phyloP scores from a whole-genome alignment of 2,329 filamentous ascomycete species.

The Penicillium sp. region DNA sequence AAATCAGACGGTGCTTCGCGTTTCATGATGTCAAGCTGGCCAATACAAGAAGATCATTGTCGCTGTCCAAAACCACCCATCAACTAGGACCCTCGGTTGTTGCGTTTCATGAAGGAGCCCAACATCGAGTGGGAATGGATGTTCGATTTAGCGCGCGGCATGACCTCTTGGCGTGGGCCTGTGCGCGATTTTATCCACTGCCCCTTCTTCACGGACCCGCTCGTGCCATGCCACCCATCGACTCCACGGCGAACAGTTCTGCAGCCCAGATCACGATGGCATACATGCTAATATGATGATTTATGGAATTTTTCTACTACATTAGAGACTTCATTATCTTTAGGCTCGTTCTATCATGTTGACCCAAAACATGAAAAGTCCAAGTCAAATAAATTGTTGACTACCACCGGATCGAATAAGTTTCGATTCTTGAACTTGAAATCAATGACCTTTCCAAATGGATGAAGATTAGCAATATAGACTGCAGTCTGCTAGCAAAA shows the following conservation, averaged over 20 bases:
- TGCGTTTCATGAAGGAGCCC: not conserved
- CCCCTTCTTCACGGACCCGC: not conserved
- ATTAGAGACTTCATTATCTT: too few relatives aligned
- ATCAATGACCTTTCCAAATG: too few relatives aligned
- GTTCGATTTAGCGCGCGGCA: not conserved
- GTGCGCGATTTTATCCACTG: not conserved
- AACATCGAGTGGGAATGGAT: not conserved
- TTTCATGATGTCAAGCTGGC: slow-evolving; percentile 1
- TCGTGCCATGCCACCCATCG: not conserved
- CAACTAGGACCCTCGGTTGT: not conserved
- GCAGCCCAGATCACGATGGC: not conserved
- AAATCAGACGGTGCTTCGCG: not conserved
- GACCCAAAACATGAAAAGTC: too few relatives aligned
- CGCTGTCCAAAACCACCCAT: not conserved
- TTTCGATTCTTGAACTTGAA: not conserved
- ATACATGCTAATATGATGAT: not conserved
- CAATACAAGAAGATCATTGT: not conserved
- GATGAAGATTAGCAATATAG: too few relatives aligned
- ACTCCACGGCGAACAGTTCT: not conserved
- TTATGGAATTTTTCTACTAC: not conserved
- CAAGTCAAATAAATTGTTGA: too few relatives aligned
- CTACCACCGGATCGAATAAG: not conserved
- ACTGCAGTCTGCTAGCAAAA: not conserved
- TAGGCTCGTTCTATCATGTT: too few relatives aligned
- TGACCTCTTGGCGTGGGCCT: not conserved